These are phyloP conservation scores for Metschnikowia reukaufii DNA, from an alignment of 805 yeast genomes.

Conservation along the genomic window DNA sequence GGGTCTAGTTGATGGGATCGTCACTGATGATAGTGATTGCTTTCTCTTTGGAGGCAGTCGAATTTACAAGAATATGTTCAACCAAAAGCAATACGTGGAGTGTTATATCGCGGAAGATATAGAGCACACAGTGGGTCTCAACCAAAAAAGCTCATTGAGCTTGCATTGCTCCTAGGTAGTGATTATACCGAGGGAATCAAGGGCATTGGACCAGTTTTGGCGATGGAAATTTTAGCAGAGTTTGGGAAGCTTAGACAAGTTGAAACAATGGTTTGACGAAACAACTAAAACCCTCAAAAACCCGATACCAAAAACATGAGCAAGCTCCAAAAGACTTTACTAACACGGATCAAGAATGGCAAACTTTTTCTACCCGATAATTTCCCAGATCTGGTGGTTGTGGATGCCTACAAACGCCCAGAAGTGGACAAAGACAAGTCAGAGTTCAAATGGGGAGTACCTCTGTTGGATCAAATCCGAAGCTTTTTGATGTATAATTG, in stretches of 20 bases:
- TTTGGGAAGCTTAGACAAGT: conserved; percentile 50
- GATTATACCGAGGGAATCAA: conserved; percentile 93
- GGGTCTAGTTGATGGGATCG: conserved; percentile 85
- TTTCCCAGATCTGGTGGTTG: conserved; percentile 71
- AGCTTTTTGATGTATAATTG: conserved; percentile 62
- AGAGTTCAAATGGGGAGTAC: conserved; percentile 85
- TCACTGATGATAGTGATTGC: conserved; percentile 97
- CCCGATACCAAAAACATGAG: conserved; percentile 41
- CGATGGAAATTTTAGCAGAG: conserved; percentile 87
- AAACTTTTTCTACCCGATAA: conserved; percentile 55
- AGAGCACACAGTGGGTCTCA: conserved; percentile 62
- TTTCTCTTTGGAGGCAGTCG: conserved; percentile 86
- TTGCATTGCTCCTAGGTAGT: conserved; percentile 86
- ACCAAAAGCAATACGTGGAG: conserved; percentile 89
- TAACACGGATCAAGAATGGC: conserved; percentile 53
- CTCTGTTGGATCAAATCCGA: conserved; percentile 78
- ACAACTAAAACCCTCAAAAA: conserved; percentile 38
- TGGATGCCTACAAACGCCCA: conserved; percentile 74
- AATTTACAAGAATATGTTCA: conserved; percentile 90
- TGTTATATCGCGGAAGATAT: conserved; percentile 65
- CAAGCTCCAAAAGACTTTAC: conserved; percentile 55
- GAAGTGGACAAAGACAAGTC: conserved; percentile 82
- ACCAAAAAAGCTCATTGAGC: conserved; percentile 64
- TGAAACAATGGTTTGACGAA: conserved; percentile 60
- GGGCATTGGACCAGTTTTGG: conserved; percentile 92